Conservation (phyloP, 805 yeast species). For the Barnettozyma populi region DNA sequence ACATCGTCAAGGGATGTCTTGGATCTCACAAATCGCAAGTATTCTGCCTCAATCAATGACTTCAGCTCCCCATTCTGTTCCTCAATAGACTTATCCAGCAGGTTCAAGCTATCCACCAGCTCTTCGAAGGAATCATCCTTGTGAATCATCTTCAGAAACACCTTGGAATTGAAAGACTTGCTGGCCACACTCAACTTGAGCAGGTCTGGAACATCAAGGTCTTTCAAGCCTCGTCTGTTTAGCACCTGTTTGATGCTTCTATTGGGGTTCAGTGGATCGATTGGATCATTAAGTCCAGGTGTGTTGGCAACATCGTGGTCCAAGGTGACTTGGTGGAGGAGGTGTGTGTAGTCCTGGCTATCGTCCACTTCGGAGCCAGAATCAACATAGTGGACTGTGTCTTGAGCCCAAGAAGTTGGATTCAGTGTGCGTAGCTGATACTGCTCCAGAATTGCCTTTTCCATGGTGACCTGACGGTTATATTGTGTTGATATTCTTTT, state of each 20-base stretch:
- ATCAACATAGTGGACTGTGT: slow-evolving; percentile 24
- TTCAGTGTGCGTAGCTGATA: slow-evolving; percentile 40
- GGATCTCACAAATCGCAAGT: slow-evolving; percentile 56
- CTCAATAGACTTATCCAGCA: slow-evolving; percentile 43
- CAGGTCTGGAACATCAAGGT: slow-evolving; percentile 33
- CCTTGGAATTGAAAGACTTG: slow-evolving; percentile 52
- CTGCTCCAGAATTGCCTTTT: slow-evolving; percentile 28
- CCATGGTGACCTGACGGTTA: slow-evolving; percentile 10
- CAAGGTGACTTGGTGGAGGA: slow-evolving; percentile 20
- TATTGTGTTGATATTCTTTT: not conserved
- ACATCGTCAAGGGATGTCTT: slow-evolving; percentile 61
- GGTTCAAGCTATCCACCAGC: slow-evolving; percentile 41
- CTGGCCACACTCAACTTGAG: slow-evolving; percentile 48
- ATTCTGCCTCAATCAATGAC: slow-evolving; percentile 50
- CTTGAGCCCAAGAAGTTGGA: slow-evolving; percentile 37
- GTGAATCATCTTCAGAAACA: slow-evolving; percentile 52
- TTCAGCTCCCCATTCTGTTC: slow-evolving; percentile 46
- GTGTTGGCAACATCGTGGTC: slow-evolving; percentile 18
- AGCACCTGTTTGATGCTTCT: slow-evolving; percentile 39
- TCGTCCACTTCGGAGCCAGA: slow-evolving; percentile 12
- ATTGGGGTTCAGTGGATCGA: slow-evolving; percentile 56
- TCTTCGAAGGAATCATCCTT: slow-evolving; percentile 48
- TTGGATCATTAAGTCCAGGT: slow-evolving; percentile 28
- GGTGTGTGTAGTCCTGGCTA: slow-evolving; percentile 7
- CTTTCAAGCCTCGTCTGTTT: slow-evolving; percentile 33